These are phyloP conservation scores for Thymus mandschuricus DNA, from an alignment of 257 asterid species.

Conservation along the genomic window DNA sequence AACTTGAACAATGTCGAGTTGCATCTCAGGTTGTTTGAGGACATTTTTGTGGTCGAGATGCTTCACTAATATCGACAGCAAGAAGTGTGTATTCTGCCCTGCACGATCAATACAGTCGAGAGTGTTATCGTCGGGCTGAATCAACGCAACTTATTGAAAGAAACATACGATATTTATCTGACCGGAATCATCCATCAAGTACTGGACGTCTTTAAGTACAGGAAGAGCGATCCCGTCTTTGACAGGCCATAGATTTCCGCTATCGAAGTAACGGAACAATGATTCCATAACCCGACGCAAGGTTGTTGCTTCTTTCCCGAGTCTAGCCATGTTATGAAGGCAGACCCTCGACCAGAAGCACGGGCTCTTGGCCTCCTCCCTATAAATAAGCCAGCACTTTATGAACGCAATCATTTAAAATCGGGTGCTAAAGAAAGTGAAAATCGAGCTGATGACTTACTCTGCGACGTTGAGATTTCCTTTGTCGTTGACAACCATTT, in stretches of 20 bases:
- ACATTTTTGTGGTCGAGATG: conserved; percentile 93
- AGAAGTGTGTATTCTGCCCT: conserved; percentile 86
- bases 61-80: conserved; percentile 84
- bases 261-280: conserved; percentile 84
- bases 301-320: conserved; percentile 91
- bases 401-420: neutral
- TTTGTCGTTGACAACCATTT: conserved; percentile 61
- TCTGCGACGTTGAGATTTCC: conserved; percentile 69
- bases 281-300: conserved; percentile 96
- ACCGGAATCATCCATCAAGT: conserved; percentile 89
- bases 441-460: conserved; percentile 48
- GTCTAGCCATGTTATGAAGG: conserved; percentile 88
- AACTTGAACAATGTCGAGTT: conserved; percentile 84
- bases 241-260: conserved; percentile 71
- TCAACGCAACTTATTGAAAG: neutral
- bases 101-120: conserved; percentile 37
- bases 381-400: conserved; percentile 35
- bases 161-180: conserved; percentile 12
- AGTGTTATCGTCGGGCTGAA: conserved; percentile 2
- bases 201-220: conserved; percentile 85
- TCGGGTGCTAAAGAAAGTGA: conserved; percentile 26
- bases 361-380: conserved; percentile 75
- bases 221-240: conserved; percentile 81
- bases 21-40: conserved; percentile 78
- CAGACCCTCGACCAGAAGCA: conserved; percentile 89